Base-by-base conservation (phyloP, 495 filamentous ascomycete genomes). In the Penicillium crystallinum region DNA sequence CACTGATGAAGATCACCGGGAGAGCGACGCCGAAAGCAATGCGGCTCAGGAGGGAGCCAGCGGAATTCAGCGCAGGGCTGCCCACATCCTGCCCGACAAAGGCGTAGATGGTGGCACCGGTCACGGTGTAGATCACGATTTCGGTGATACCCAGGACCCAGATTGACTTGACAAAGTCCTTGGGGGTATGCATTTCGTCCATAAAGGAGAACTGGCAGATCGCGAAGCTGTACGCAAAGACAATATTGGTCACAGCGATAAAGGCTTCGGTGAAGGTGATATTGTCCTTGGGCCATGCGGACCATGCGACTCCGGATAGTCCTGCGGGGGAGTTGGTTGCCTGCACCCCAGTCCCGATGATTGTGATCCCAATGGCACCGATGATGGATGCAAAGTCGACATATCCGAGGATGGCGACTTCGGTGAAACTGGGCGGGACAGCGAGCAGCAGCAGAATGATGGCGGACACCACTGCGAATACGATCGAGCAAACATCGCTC, bases 171-270 rank as follows among this genome's bases (percentile, higher is more conserved):
- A 71, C 62, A 54, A 76, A 87, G 58, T 87, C 81, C 25, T 58
- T 55, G 0, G 85, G 85, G 1, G 82, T 82, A 62, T 85, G 82
- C 80, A 90, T 86, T 65, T 90, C 86, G 48, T 82, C 78, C 73
- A 87, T 86, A 64, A 90, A 86, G 37, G 73, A 78, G 68, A 89
- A 87, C 76, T 74, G 84, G 75, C 70, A 86, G 65, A 78, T 85
- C 63, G 70, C 85, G 62, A 81, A 87, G 49, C 69, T 70, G 73
- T 71, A 73, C 36, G 86, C 85, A 57, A 90, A 86, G 49, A 85
- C 74, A 40, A 89, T 87, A 72, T 89, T 88, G 36, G 80, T 79
- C 37, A 87, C 74, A 8, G 82, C 81, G 49, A 84, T 80, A 54
- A 89, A 73, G 1, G 56, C 70, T 2, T 68, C 62, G 19, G 65